Percentiles rank a stretch among this genome's conserved stretches.
These are phyloP conservation scores for Fusarium zealandicum DNA, from an alignment of 2,329 filamentous ascomycete species.

Conservation along the genomic window DNA sequence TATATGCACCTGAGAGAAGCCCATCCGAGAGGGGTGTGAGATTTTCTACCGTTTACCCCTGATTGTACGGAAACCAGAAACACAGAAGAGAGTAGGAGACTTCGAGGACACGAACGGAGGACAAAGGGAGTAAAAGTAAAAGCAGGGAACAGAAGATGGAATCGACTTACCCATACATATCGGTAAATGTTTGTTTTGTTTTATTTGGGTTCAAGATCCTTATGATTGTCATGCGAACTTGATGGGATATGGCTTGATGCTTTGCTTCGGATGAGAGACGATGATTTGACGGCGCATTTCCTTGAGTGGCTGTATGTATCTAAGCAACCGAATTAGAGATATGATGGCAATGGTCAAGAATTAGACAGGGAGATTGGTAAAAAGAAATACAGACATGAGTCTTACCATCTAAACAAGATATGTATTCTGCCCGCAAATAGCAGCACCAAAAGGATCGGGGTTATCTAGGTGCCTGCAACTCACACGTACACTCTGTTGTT, in stretches of 20 bases:
- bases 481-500: too few relatives aligned
- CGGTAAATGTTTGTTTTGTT: neutral
- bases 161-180: neutral
- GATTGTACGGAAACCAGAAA: too few relatives aligned
- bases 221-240: neutral
- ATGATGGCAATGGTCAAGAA: neutral
- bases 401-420: too few relatives aligned
- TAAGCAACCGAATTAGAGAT: neutral
- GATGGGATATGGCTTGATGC: neutral
- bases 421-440: too few relatives aligned
- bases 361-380: too few relatives aligned
- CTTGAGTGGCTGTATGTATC: neutral
- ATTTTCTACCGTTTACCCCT: too few relatives aligned
- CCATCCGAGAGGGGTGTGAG: too few relatives aligned
- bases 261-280: neutral
- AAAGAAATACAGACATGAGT: too few relatives aligned
- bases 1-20: too few relatives aligned
- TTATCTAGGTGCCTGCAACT: too few relatives aligned
- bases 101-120: neutral
- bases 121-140: neutral
- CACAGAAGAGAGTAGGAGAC: too few relatives aligned
- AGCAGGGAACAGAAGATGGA: neutral
- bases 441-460: too few relatives aligned
- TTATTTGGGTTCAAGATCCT: neutral
- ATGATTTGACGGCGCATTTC: neutral